Evolutionary conservation across 805 yeast species (phyloP), one percentile per base, ranked within the genome.

Genomic region (Vanderwaltozyma tropicalis): DNA sequence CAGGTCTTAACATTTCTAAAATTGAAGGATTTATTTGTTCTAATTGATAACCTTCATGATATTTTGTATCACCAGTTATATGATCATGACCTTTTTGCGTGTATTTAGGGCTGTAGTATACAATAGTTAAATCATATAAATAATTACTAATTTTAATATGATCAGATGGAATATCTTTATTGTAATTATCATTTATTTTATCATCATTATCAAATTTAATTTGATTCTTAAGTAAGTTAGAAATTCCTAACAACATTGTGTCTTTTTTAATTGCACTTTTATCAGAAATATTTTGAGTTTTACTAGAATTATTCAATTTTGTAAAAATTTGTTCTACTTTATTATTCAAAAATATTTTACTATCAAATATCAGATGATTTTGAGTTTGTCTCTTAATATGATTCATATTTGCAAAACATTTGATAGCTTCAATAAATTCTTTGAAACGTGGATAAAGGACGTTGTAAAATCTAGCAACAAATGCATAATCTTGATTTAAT

Each of bases 391-490:
- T 54, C 28, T 63, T 61, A 10, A 72, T 47, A 21, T 49, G 38
- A 22, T 42, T 45, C n/a, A 47, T 28, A 16, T 43, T 35, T 2
- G 52, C 50, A 30, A 55, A 47, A 11, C 67, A 66, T 2, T 62
- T 57, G 5, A 79, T 61, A 1, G 71, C 62, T 46, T 75, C 74
- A 35, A 62, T 65, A 43, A 80, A 69, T 27, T 70, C 71, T 2
- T 76, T 64, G 50, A 74, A 86, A 37, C 96, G 65, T 3, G 96
- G 96, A 49, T 87, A 87, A 20, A 88, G 60, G 6, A 84, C 60
- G 44, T 82, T 68, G 10, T 70, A 57, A 15, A 81, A 67, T 13
- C 56, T 59, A 0, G 89, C 84, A n/a, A 81, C 63, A 39, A 69
- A 80, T 5, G 55, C 49, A 48, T 69, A 75, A 40, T 69, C 68